phyloP scores from a whole-genome alignment of 768 basidiomycete genomes.

The Boletus rufocinnamomeus region DNA sequence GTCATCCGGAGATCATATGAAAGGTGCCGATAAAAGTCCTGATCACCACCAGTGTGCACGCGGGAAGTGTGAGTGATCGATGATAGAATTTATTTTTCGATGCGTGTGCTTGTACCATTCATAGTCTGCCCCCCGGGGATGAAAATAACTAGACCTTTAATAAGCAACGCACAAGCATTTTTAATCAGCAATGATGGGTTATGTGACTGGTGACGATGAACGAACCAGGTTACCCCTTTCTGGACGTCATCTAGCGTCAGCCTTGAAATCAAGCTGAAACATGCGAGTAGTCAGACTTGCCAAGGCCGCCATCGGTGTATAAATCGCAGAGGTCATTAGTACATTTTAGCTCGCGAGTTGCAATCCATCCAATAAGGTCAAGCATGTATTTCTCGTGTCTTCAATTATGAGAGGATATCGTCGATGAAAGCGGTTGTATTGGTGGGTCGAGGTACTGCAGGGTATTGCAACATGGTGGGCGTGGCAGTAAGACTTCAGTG shows the following conservation, averaged over 20 bases:
- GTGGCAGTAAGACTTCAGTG: not conserved
- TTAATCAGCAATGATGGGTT: not conserved
- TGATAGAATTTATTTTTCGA: not conserved
- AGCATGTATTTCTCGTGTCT: not conserved
- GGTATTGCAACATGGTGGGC: not conserved
- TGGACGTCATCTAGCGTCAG: not conserved
- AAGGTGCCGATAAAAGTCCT: not conserved
- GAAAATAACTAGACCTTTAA: not conserved
- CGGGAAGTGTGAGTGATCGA: not conserved
- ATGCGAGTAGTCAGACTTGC: not conserved
- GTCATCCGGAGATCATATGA: constrained; percentile 6
- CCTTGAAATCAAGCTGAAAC: not conserved
- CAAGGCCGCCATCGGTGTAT: not conserved
- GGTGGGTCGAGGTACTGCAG: not conserved
- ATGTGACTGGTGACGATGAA: not conserved
- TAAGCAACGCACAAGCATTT: not conserved
- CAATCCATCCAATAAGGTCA: not conserved
- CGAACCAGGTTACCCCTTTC: not conserved
- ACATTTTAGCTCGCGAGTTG: not conserved
- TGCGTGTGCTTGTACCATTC: not conserved
- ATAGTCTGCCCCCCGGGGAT: not conserved
- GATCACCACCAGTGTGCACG: constrained; percentile 1
- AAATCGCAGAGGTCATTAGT: not conserved
- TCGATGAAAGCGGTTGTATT: not conserved
- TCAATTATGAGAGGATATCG: not conserved